Base-by-base conservation (phyloP, 192 early-diverging fungal species). In the Phycomyces nitens region DNA sequence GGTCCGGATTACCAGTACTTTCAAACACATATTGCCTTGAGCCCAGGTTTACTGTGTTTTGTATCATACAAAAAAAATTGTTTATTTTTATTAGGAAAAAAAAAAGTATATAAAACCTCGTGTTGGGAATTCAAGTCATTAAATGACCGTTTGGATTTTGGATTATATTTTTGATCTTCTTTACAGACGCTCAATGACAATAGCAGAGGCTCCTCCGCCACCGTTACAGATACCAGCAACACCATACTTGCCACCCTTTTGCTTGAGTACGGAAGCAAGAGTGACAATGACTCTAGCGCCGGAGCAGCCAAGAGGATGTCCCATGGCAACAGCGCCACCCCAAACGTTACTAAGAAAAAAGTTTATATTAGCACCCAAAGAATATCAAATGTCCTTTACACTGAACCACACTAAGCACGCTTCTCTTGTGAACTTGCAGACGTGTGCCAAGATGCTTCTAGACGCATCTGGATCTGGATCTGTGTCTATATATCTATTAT, bases 301-400 rank as follows among this genome's bases (percentile, higher is more conserved):
- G 16, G 57, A 66, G 18, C 41, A 59, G 60, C 92, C 91, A 34
- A 75, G 66, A 56, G 97, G 97, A 75, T 99, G 97, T 60, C 95
- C 97, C 65, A 99, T 85, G 27, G 97, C 94, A 62, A 99, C 98
- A 51, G 95, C 97, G 59, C 97, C 97, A 64, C 97, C 97, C 84
- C 93, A 91, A 57, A 94, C 94, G 81, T 99, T 99, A 94, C 62
- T 63, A 63, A 21, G 23, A 15, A 53, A 5, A 38, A 53, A 34
- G 7, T 34, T 5, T 2, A 34, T 34, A 7, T 34, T 7, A 34
- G 29, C 29, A 7, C 29, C 29, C 29, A 34, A 34, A 34, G n/a
- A n/a, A n/a, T n/a, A 34, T 34, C 7, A 34, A 34, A 34, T 7
- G 7, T 34, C 7, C 2, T 34, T 34, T 34, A 34, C 29, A 34